Conservation (phyloP, 176 grass and related monocot genomes). For the Aegilops bicornis region DNA sequence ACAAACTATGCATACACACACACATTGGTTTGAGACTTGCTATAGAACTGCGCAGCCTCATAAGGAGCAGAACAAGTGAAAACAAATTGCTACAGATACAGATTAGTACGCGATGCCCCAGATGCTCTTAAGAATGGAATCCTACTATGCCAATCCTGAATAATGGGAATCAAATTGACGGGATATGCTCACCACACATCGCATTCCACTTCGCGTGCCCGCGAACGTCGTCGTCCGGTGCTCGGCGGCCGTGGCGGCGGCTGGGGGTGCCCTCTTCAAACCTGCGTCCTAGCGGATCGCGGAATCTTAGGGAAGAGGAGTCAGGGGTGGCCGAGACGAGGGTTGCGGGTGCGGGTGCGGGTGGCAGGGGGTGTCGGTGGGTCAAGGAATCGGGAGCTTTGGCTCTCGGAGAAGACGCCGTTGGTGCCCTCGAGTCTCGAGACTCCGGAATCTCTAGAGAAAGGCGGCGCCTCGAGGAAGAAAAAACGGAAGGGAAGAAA, state of each 20-base stretch:
- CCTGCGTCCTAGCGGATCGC: slow-evolving; percentile 2
- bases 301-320: neutral
- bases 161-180: neutral
- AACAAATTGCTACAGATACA: neutral
- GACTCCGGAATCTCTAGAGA: neutral
- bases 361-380: neutral
- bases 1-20: neutral
- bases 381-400: neutral
- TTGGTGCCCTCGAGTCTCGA: neutral
- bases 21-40: neutral
- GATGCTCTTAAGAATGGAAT: neutral
- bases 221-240: neutral
- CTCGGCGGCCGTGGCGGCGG: neutral
- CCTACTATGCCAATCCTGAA: neutral
- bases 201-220: slow-evolving; percentile 4
- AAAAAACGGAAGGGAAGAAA: neutral
- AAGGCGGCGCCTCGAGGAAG: neutral
- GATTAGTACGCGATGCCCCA: neutral
- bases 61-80: neutral
- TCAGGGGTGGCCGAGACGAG: neutral
- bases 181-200: neutral
- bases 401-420: neutral
- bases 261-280: neutral
- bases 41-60: neutral
- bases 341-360: neutral